Base-by-base conservation (phyloP, 169 alveolate genomes). In the Cryptosporidium viatorum region DNA sequence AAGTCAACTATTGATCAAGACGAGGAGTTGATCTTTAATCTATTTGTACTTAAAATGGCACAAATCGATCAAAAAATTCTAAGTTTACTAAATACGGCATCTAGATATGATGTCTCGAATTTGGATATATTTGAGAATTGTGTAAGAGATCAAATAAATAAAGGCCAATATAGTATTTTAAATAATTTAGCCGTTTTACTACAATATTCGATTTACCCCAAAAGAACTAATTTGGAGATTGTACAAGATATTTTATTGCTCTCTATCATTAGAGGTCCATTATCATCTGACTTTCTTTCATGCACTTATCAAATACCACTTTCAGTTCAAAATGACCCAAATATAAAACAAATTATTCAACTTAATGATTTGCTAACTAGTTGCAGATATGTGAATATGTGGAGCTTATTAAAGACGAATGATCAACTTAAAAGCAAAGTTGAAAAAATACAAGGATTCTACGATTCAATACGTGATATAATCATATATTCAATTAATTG, bases 241-340 rank as follows among this genome's bases (percentile, higher is more conserved):
- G 68, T 80, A 26, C 89, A 80, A 16, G 89, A 80, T 41, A 80
- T 80, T 62, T 59, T 80, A 29, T 62, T 80, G 45, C 73, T 62
- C 55, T 59, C 89, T 39, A 62, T 80, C 29, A 80, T 80, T 3
- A 59, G 75, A 80, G 75, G 89, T 6, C 89, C 89, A 41, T 21
- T 80, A 18, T 62, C 69, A 14, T 45, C 89, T 18, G 89, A 80
- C 67, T 80, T 80, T 45, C 23, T 80, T 29, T 50, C 89, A 29
- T 80, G 89, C 51, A 80, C 68, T 16, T 80, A 80, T 41, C 89
- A 80, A 29, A 80, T 80, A 2, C 74, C 89, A 62, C 51, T 80
- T 3, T 33, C 73, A 41, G 33, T 80, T 33, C 89, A 80, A 43
- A 48, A 65, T 59, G 75, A 80, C 21, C 74, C 74, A 10, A 18